These are phyloP conservation scores for Panus rudis DNA, from an alignment of 768 basidiomycete species.

Conservation along the genomic window DNA sequence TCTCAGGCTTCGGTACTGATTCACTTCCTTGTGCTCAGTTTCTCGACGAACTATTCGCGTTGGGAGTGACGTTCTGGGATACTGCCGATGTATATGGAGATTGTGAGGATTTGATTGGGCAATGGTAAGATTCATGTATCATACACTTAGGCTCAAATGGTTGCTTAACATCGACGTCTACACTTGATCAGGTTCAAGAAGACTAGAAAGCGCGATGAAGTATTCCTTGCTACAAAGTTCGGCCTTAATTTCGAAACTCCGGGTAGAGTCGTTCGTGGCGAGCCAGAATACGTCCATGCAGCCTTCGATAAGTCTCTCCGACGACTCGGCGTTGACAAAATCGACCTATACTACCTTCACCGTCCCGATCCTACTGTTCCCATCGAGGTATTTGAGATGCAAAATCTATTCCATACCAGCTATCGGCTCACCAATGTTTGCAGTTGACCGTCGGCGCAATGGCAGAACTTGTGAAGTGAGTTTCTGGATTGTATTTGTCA, in stretches of 20 bases:
- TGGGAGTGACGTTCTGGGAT: conserved; percentile 42
- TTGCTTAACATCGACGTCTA: background rate
- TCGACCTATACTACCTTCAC: conserved; percentile 29
- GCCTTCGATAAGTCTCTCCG: conserved; percentile 20
- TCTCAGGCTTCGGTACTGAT: conserved; percentile 9
- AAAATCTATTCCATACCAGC: too few species aligned
- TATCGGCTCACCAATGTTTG: too few species aligned
- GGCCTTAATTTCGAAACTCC: conserved; percentile 11
- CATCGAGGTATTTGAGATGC: too few species aligned
- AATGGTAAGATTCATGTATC: conserved; percentile 24
- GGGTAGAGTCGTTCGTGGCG: conserved; percentile 15
- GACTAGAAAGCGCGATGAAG: conserved; percentile 45
- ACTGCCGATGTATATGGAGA: conserved; percentile 36
- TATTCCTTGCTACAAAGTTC: conserved; percentile 38
- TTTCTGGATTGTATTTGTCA: conserved; percentile 25
- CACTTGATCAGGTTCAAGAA: conserved; percentile 41
- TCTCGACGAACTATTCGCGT: conserved; percentile 33
- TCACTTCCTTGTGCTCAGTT: conserved; percentile 22
- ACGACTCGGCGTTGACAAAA: conserved; percentile 21
- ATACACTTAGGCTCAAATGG: background rate
- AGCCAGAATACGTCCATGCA: conserved; percentile 20
- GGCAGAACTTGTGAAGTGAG: conserved; percentile 26
- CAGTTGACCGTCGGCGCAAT: conserved; percentile 19
- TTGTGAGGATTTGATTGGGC: conserved; percentile 38
- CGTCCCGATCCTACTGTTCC: conserved; percentile 12